These are phyloP conservation scores for Vaccinium myrtillus DNA, from an alignment of 148 eudicot genomes.

Conservation along the genomic window DNA sequence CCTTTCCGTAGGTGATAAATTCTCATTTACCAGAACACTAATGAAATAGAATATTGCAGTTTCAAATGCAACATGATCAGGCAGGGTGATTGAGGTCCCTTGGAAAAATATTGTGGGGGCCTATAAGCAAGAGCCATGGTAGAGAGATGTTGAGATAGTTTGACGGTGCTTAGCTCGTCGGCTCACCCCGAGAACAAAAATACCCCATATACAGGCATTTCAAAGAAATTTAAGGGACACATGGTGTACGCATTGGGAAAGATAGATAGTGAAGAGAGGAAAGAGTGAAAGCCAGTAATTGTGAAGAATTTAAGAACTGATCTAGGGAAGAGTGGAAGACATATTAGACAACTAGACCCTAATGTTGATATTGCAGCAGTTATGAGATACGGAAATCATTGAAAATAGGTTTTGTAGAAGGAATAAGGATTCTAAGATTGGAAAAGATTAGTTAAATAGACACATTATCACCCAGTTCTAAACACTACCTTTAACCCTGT, in stretches of 20 bases:
- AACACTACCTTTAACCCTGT: background rate
- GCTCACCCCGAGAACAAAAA: background rate
- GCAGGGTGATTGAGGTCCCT: background rate
- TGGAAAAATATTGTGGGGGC: background rate
- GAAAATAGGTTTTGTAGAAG: background rate
- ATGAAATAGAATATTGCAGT: background rate
- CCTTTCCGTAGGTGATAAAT: background rate
- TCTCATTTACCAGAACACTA: constrained; percentile 3
- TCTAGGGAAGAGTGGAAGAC: background rate
- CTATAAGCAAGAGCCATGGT: background rate
- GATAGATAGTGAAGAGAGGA: background rate
- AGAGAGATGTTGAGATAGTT: background rate
- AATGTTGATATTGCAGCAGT: background rate
- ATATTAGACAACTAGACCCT: background rate
- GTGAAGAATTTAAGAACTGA: background rate
- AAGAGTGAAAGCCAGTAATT: background rate
- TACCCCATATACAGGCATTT: background rate
- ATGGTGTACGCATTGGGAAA: background rate
- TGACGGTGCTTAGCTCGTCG: background rate
- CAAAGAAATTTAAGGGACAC: background rate
- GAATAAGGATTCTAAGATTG: background rate
- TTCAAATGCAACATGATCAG: background rate
- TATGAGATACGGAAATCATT: background rate
- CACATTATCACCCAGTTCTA: background rate
- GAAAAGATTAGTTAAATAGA: background rate